A percentile compares a stretch with the other conserved stretches of the same genome.
Conservation (phyloP, 2,329 filamentous ascomycete species). For the Orbilia quercus region DNA sequence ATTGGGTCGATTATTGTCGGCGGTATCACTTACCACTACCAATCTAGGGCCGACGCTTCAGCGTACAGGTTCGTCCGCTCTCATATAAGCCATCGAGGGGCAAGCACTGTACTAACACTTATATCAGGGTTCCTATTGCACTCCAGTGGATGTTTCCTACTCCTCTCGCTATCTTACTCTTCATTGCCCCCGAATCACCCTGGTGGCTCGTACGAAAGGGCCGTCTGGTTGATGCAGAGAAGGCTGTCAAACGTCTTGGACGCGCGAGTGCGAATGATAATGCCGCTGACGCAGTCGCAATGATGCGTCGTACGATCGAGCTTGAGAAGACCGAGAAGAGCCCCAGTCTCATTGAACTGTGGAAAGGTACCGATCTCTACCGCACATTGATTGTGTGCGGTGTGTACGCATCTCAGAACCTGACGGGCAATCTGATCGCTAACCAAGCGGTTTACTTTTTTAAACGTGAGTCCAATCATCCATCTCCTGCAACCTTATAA, state of each 20-base stretch:
- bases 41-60: slow-evolving; percentile 74
- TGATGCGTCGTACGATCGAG: slow-evolving; percentile 91
- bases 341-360: slow-evolving; percentile 81
- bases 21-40: slow-evolving; percentile 76
- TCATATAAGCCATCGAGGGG: slow-evolving; percentile 56
- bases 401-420: slow-evolving; percentile 65
- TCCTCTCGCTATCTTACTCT: slow-evolving; percentile 74
- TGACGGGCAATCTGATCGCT: slow-evolving; percentile 62
- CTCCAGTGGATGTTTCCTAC: slow-evolving; percentile 83
- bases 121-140: slow-evolving; percentile 73
- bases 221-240: slow-evolving; percentile 63
- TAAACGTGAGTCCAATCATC: slow-evolving; percentile 62
- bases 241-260: slow-evolving; percentile 62
- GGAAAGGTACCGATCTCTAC: slow-evolving; percentile 80
- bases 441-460: slow-evolving; percentile 65
- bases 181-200: slow-evolving; percentile 64
- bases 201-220: slow-evolving; percentile 63
- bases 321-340: slow-evolving; percentile 79
- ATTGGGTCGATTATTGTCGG: slow-evolving; percentile 78
- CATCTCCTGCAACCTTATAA: slow-evolving; percentile 59
- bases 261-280: slow-evolving; percentile 67
- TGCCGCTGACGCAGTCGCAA: slow-evolving; percentile 66
- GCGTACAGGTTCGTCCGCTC: slow-evolving; percentile 68
- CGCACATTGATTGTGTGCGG: slow-evolving; percentile 77
- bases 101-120: slow-evolving; percentile 61